phyloP scores from a whole-genome alignment of 1,139 yeast species.

The Starmera stellimalicola region DNA sequence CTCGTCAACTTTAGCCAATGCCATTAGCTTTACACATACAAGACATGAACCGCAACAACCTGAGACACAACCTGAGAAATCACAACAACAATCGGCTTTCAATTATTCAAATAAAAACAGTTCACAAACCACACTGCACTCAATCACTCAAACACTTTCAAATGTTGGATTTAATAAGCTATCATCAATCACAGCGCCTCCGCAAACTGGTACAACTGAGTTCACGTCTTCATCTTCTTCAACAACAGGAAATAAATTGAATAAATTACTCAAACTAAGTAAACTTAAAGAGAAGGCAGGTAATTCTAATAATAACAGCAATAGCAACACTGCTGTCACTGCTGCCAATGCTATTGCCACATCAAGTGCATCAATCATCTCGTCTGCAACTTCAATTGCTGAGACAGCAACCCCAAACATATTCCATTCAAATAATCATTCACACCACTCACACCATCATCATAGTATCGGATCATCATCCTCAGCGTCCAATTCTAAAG shows the following conservation, averaged over 20 bases:
- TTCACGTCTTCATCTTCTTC: slow-evolving; percentile 6
- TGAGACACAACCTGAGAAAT: slow-evolving; percentile 3
- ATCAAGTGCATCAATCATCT: neutral
- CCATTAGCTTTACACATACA: slow-evolving; percentile 17
- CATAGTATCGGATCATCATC: slow-evolving; percentile 30
- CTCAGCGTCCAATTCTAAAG: slow-evolving; percentile 37
- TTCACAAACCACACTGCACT: slow-evolving; percentile 16
- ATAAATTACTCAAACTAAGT: slow-evolving; percentile 6
- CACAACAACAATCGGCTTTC: slow-evolving; percentile 4
- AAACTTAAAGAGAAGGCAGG: neutral
- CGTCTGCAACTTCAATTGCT: neutral
- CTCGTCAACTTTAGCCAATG: slow-evolving; percentile 17
- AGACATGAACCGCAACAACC: slow-evolving; percentile 3
- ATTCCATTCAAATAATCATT: slow-evolving; percentile 8
- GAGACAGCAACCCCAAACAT: neutral
- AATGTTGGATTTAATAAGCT: slow-evolving; percentile 15
- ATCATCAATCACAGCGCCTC: slow-evolving; percentile 1
- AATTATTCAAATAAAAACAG: slow-evolving; percentile 8
- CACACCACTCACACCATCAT: slow-evolving; percentile 4
- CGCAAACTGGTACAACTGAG: too few species aligned
- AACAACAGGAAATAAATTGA: slow-evolving; percentile 11
- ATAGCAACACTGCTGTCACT: too few species aligned
- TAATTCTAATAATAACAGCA: too few species aligned
- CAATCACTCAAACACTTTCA: slow-evolving; percentile 16
- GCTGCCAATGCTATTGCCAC: too few species aligned